Conservation (phyloP, 2,329 filamentous ascomycete species). For the Rhinocladiella similis region DNA sequence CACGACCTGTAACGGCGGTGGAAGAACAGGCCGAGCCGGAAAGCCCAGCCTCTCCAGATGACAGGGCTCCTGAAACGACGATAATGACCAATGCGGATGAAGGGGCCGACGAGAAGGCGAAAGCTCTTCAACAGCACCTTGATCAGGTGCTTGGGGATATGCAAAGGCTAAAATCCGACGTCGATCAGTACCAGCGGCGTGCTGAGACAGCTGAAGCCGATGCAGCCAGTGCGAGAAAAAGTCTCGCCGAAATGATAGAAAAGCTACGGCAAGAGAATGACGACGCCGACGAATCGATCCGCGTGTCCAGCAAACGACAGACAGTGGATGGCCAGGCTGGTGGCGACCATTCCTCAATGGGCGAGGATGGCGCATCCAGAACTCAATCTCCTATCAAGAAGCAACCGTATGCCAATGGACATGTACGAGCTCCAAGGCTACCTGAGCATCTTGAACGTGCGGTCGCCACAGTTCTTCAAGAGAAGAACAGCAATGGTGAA, state of each 20-base stretch:
- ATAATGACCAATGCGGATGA: slow-evolving; percentile 33
- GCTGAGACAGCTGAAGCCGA: slow-evolving; percentile 82
- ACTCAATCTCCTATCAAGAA: slow-evolving; percentile 15
- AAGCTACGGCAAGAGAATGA: slow-evolving; percentile 67
- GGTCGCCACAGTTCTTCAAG: slow-evolving; percentile 43
- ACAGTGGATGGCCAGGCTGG: neutral
- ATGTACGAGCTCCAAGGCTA: slow-evolving; percentile 52
- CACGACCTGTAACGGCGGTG: slow-evolving; percentile 36
- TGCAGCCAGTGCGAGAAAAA: slow-evolving; percentile 68
- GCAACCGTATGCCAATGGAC: slow-evolving; percentile 35
- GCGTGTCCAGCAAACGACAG: neutral
- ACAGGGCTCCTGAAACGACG: slow-evolving; percentile 22
- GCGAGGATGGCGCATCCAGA: neutral
- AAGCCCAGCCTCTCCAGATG: slow-evolving; percentile 16
- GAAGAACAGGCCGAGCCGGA: slow-evolving; percentile 34
- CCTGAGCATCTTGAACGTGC: slow-evolving; percentile 36
- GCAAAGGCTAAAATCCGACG: slow-evolving; percentile 74
- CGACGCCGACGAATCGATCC: slow-evolving; percentile 10
- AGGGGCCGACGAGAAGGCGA: slow-evolving; percentile 39
- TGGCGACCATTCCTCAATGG: neutral
- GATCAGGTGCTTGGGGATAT: slow-evolving; percentile 79
- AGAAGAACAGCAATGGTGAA: slow-evolving; percentile 39
- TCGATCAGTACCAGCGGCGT: slow-evolving; percentile 73
- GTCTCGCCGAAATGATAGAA: slow-evolving; percentile 83
- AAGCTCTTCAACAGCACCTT: slow-evolving; percentile 67